Base-by-base conservation (phyloP, 805 yeast species). In the Sungouiozyma intestinalis region DNA sequence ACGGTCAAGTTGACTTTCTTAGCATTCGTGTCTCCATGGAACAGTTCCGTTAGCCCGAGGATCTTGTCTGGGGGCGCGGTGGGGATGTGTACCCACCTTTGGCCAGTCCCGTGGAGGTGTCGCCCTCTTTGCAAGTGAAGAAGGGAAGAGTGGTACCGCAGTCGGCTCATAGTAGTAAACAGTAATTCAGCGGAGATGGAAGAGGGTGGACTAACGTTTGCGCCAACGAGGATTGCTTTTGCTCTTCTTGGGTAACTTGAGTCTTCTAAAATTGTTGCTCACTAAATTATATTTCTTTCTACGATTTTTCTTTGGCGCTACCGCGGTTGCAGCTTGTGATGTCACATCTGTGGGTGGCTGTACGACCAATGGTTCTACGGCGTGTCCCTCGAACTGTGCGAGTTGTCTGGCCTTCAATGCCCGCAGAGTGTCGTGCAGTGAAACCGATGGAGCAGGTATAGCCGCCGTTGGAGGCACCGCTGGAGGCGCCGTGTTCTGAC, bases 31-130 rank as follows among this genome's bases (percentile, higher is more conserved):
- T 88, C 97, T 45, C 69, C 69, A 58, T 73, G 74, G 72, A 69
- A 90, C 31, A 81, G 77, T 55, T 80, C 87, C 36, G 85, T 74
- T 52, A 86, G 73, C 32, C 95, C 86, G 49, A 81, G 64, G 57
- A 87, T 86, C 53, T 87, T 85, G 64, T 87, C 97, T 15, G 95
- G 86, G 38, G 94, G 92, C 6, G 85, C 85, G 16, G 11, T 24
- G 29, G 29, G 29, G 29, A 24, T 24, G 11, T 24, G 29, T 7
- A 24, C 11, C 29, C 29, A 24, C 11, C 29, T 24, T 11, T 11
- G 6, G 11, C 29, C 29, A 24, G n/a, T n/a, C n/a, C n/a, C n/a
- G n/a, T n/a, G n/a, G n/a, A n/a, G n/a, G n/a, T n/a, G n/a, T n/a
- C n/a, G n/a, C n/a, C n/a, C n/a, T n/a, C n/a, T n/a, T n/a, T n/a